phyloP scores from a whole-genome alignment of 495 filamentous ascomycete species.

The Tetracladium marchalianum region DNA sequence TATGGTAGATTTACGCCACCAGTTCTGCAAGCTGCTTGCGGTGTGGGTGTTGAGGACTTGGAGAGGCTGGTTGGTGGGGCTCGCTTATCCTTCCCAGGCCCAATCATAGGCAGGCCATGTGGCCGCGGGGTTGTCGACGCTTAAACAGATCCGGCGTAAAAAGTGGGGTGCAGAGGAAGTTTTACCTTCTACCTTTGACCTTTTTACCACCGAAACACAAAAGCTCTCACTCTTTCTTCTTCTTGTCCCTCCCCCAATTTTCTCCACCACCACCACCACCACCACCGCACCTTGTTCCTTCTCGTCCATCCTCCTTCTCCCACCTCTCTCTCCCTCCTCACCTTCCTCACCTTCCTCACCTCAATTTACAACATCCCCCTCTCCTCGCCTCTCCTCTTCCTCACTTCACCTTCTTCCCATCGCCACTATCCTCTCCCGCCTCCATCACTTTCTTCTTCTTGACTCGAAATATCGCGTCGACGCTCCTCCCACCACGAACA shows the following conservation, averaged over 20 bases:
- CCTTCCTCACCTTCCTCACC: slow-evolving; percentile 6
- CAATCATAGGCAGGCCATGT: background rate
- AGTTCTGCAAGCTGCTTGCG: too few relatives aligned
- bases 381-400: slow-evolving; percentile 1
- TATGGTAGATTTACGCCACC: too few relatives aligned
- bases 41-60: too few relatives aligned
- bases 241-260: slow-evolving; percentile 5
- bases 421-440: slow-evolving; percentile 1
- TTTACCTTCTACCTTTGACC: too few relatives aligned
- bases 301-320: slow-evolving; percentile 10
- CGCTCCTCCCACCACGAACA: background rate
- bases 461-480: slow-evolving; percentile 16
- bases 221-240: slow-evolving; percentile 10
- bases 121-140: too few relatives aligned
- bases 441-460: slow-evolving; percentile 3
- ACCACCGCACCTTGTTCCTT: too few relatives aligned
- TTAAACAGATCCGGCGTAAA: too few relatives aligned
- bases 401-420: slow-evolving; percentile 14
- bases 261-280: slow-evolving; percentile 11
- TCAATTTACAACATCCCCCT: too few relatives aligned
- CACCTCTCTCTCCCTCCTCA: background rate
- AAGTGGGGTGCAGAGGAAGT: too few relatives aligned
- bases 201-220: background rate
- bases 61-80: background rate
- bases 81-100: background rate